Evolutionary conservation across 768 basidiomycete genomes (phyloP), one percentile per base, ranked within the genome.

Genomic region (Jaapia argillacea): DNA sequence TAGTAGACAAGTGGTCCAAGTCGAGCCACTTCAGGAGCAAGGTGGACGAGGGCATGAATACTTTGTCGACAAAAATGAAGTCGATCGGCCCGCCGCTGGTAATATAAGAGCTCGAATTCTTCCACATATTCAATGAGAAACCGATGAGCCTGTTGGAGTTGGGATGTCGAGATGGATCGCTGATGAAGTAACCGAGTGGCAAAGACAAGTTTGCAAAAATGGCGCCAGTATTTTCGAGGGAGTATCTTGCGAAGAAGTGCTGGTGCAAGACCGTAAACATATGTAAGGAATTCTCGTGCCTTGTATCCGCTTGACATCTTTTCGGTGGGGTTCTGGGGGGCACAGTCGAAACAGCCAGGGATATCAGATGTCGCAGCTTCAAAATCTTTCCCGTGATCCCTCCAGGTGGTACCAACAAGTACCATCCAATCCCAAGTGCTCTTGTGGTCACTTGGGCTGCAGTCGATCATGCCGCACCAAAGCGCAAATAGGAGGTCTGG

Each of bases 261-360:
- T 0, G 61, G 63, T 0, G 48, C 47, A 2, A 55, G 41, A 7
- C 51, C 51, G 33, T 40, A 58, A 4, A 62, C 25, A 37, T 57
- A 60, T 0, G 42, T 25, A 0, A 49, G 47, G 33, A 44, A 60
- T 33, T 62, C 59, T 42, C 48, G 50, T 3, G 60, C 60, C 33
- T 63, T 63, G 48, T 61, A 63, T 0, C 59, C 57, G 23, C 53
- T 58, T 2, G 57, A 47, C 42, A 70, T 58, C 43, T 71, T 70
- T 28, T 62, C 53, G 0, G 66, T 64, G 14, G 55, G 54, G 44
- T 72, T 66, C 0, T 64, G 59, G 2, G 67, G 71, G 4, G 66
- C 60, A 4, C 61, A 54, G 48, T 68, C 63, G 52, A 69, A 70
- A 0, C 60, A 67, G 1, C 58, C 56, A 18, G 67, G 68, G 14